phyloP scores from a whole-genome alignment of 2,329 filamentous ascomycete genomes.

The Talaromyces islandicus region DNA sequence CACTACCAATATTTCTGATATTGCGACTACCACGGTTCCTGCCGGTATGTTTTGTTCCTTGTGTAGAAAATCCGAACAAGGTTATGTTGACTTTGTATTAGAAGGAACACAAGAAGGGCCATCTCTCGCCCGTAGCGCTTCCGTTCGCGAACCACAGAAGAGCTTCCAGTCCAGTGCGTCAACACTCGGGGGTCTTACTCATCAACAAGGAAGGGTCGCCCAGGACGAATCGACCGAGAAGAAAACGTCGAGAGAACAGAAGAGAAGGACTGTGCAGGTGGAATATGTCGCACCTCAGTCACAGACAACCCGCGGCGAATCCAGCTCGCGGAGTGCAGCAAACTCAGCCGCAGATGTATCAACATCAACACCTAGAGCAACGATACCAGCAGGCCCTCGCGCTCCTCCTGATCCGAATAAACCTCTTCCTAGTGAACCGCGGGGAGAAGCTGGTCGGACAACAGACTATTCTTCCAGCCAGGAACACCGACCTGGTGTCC shows the following conservation, averaged over 20 bases:
- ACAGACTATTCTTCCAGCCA: constrained; percentile 17
- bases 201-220: constrained; percentile 64
- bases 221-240: constrained; percentile 45
- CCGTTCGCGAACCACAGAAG: constrained; percentile 81
- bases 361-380: constrained; percentile 9
- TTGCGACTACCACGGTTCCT: constrained; percentile 69
- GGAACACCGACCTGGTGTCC: constrained; percentile 42
- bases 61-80: constrained; percentile 12
- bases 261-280: constrained; percentile 90
- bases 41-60: constrained; percentile 40
- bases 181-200: constrained; percentile 56
- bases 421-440: constrained; percentile 27
- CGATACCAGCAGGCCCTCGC: constrained; percentile 1
- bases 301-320: constrained; percentile 69
- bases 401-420: constrained; percentile 29
- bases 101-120: constrained; percentile 54
- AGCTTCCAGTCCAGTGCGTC: constrained; percentile 45
- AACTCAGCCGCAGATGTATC: constrained; percentile 14
- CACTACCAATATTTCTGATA: constrained; percentile 79
- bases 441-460: constrained; percentile 11
- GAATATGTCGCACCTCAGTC: constrained; percentile 93
- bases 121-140: constrained; percentile 74
- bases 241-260: constrained; percentile 68
- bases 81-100: not conserved
- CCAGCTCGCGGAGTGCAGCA: constrained; percentile 8